Evolutionary conservation across 176 grass and related monocot genomes (phyloP).

Genomic region (Elymus sibiricus): DNA sequence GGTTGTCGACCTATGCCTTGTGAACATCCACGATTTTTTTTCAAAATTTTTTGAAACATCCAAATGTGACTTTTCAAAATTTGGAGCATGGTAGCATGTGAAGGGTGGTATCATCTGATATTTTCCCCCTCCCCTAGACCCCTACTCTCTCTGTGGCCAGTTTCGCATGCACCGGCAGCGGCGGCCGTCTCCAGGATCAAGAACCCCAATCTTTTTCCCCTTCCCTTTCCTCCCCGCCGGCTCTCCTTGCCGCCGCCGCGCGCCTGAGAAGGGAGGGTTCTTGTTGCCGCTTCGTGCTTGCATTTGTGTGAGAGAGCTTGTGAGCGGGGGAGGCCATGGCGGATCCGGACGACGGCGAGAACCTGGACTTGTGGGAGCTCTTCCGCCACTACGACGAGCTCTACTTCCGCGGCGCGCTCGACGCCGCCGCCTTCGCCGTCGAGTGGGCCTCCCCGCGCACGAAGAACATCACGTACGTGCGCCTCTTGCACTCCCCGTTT

Average conservation of each 20-base stretch:
- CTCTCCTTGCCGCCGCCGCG: not conserved
- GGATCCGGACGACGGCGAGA: conserved; percentile 33
- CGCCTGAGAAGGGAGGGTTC: not conserved
- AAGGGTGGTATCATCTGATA: too few relatives aligned
- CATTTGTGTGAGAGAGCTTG: not conserved
- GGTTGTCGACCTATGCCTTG: too few relatives aligned
- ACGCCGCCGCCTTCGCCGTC: conserved; percentile 35
- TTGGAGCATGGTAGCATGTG: too few relatives aligned
- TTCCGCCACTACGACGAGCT: conserved; percentile 56
- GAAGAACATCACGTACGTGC: not conserved
- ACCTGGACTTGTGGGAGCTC: conserved; percentile 43
- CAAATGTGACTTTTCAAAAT: too few relatives aligned
- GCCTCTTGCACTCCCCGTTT: not conserved
- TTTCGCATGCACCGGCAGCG: not conserved
- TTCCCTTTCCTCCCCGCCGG: not conserved
- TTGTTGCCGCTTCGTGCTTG: not conserved
- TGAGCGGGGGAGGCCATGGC: not conserved
- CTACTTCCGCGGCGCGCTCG: conserved; percentile 65
- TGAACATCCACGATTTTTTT: too few relatives aligned
- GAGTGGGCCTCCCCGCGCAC: conserved; percentile 30
- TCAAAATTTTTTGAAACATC: too few relatives aligned
- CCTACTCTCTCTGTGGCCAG: not conserved
- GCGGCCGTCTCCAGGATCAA: not conserved
- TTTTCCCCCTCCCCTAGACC: not conserved
- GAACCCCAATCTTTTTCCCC: not conserved